Conservation (phyloP, 78 protist genomes). For the Polysphondylium violaceum region DNA sequence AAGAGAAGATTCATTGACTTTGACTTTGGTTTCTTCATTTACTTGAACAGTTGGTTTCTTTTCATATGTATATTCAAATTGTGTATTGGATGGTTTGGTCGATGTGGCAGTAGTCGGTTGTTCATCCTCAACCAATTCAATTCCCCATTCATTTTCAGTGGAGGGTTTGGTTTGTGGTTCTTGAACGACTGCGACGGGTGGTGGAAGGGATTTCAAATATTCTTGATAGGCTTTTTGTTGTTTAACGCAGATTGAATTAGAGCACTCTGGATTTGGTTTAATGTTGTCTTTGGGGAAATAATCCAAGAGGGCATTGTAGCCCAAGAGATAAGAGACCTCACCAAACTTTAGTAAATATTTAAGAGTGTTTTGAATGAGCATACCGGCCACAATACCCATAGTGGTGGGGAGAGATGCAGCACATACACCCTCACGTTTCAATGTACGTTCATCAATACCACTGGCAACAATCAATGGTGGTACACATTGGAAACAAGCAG, state of each 20-base stretch:
- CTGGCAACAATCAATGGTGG: conserved; percentile 98
- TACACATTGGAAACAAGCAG: conserved; percentile 93
- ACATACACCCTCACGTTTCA: conserved; percentile 94
- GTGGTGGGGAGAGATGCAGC: conserved; percentile 99
- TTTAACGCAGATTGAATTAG: conserved; percentile 63
- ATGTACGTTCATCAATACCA: conserved; percentile 90
- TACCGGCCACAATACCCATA: conserved; percentile 97
- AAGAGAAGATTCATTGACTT: conserved; percentile 3
- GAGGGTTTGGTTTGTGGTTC: background rate
- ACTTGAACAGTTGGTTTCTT: conserved; percentile 66
- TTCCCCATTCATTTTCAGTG: conserved; percentile 79
- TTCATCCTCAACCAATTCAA: conserved; percentile 36
- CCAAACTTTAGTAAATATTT: conserved; percentile 95
- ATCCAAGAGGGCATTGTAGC: conserved; percentile 94
- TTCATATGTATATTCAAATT: conserved; percentile 47
- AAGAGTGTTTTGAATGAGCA: conserved; percentile 95
- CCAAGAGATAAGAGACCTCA: conserved; percentile 89
- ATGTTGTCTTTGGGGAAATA: conserved; percentile 92
- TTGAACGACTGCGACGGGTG: background rate
- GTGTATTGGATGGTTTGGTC: background rate
- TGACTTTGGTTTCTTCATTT: conserved; percentile 28
- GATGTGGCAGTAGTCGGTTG: background rate
- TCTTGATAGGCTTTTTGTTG: conserved; percentile 46
- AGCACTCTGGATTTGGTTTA: conserved; percentile 92
- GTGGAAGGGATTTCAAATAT: conserved; percentile 37